phyloP scores from a whole-genome alignment of 1,284 basidiomycete genomes.

The Macrocybe sp. region DNA sequence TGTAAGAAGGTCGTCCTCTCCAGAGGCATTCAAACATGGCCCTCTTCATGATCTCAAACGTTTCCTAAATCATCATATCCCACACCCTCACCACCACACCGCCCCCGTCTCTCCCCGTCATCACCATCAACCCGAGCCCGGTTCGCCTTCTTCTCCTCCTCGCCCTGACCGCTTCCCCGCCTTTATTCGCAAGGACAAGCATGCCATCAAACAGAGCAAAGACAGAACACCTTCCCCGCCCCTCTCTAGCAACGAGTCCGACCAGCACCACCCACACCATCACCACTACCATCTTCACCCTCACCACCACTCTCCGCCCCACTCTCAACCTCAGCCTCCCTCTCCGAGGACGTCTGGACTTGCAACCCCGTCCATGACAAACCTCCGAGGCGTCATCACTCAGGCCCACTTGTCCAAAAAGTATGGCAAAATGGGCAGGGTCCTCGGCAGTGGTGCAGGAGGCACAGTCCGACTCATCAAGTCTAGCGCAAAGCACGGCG shows the following conservation, averaged over 20 bases:
- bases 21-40: conserved; percentile 38
- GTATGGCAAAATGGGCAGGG: conserved; percentile 98
- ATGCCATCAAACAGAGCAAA: conserved; percentile 35
- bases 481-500: conserved; percentile 73
- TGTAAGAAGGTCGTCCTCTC: conserved; percentile 12
- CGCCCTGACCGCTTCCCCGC: conserved; percentile 19
- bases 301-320: conserved; percentile 10
- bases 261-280: conserved; percentile 7
- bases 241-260: conserved; percentile 18
- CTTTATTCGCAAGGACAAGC: conserved; percentile 31
- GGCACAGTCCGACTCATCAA: conserved; percentile 98
- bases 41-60: conserved; percentile 88
- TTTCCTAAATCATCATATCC: conserved; percentile 87
- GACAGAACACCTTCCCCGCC: conserved; percentile 33
- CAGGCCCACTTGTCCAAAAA: conserved; percentile 95
- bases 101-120: conserved; percentile 13
- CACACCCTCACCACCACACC: conserved; percentile 20
- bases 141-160: conserved; percentile 9
- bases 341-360: conserved; percentile 6
- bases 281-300: conserved; percentile 11
- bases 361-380: conserved; percentile 19
- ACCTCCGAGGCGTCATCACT: conserved; percentile 72
- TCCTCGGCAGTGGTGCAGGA: conserved; percentile 94
- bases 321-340: conserved; percentile 12
- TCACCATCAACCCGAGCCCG: conserved; percentile 10